Evolutionary conservation across 805 yeast species (phyloP).

Genomic region (Ogataea paradorogensis): DNA sequence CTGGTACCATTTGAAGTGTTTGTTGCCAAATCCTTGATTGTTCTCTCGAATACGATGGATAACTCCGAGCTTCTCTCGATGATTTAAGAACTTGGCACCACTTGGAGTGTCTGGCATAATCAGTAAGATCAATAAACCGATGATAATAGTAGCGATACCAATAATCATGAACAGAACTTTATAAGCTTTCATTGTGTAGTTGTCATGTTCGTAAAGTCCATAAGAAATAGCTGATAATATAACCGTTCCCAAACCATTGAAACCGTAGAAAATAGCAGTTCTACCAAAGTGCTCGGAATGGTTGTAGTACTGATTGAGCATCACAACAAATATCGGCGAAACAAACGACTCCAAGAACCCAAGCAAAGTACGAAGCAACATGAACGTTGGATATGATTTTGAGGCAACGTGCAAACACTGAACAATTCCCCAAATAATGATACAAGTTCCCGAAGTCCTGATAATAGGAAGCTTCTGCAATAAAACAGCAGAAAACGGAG

Average conservation of each 20-base stretch:
- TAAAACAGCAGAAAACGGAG: conserved; percentile 37
- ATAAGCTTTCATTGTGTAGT: conserved; percentile 43
- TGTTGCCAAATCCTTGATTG: conserved; percentile 25
- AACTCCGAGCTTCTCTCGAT: conserved; percentile 35
- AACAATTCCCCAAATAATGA: conserved; percentile 42
- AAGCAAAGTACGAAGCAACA: conserved; percentile 42
- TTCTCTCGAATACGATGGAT: conserved; percentile 28
- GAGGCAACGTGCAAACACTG: conserved; percentile 44
- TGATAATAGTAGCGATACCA: conserved; percentile 48
- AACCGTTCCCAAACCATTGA: conserved; percentile 40
- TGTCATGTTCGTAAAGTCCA: conserved; percentile 27
- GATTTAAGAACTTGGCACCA: conserved; percentile 38
- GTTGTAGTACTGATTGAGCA: conserved; percentile 53
- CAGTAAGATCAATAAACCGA: conserved; percentile 33
- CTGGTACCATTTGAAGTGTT: conserved; percentile 24
- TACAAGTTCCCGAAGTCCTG: conserved; percentile 33
- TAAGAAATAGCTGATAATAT: conserved; percentile 40
- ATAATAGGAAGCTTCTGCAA: conserved; percentile 44
- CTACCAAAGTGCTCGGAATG: conserved; percentile 42
- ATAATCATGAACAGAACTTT: conserved; percentile 49
- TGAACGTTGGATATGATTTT: conserved; percentile 40
- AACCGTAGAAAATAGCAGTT: conserved; percentile 41
- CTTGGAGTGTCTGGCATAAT: conserved; percentile 54
- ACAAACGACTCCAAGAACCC: conserved; percentile 52
- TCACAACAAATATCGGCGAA: conserved; percentile 53